Percentiles rank a stretch among this genome's conserved stretches.
phyloP scores from a whole-genome alignment of 1,284 basidiomycete species.

The Rhodotorula mucilaginosa region DNA sequence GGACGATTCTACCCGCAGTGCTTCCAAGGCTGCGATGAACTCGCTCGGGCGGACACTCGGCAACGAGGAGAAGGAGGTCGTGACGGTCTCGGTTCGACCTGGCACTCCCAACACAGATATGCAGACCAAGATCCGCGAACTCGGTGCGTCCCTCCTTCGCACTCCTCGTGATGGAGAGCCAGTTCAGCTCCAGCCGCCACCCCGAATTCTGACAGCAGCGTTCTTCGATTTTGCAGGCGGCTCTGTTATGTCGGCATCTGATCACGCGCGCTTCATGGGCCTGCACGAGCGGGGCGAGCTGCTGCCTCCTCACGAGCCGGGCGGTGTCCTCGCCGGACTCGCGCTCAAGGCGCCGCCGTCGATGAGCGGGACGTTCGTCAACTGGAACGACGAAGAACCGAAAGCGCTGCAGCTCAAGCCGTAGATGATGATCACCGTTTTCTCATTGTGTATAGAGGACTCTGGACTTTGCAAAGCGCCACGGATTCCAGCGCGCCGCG shows the following conservation, averaged over 20 bases:
- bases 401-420: slow-evolving; percentile 1
- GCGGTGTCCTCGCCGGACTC: slow-evolving; percentile 64
- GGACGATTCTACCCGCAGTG: slow-evolving; percentile 19
- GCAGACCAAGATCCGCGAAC: slow-evolving; percentile 39
- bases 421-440: neutral
- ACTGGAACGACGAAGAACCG: slow-evolving; percentile 52
- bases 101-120: slow-evolving; percentile 67
- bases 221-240: slow-evolving; percentile 37
- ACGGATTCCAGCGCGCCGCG: too few species aligned
- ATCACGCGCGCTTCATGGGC: slow-evolving; percentile 59
- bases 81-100: slow-evolving; percentile 72
- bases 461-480: neutral
- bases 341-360: slow-evolving; percentile 49
- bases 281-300: slow-evolving; percentile 64
- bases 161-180: neutral
- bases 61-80: slow-evolving; percentile 71
- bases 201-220: neutral
- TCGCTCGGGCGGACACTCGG: slow-evolving; percentile 67
- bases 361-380: slow-evolving; percentile 71
- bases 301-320: slow-evolving; percentile 55
- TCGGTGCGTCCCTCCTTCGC: slow-evolving; percentile 18
- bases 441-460: neutral
- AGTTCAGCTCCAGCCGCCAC: neutral
- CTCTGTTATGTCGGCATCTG: slow-evolving; percentile 56
- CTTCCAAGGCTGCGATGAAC: slow-evolving; percentile 70